Conservation (phyloP, 768 basidiomycete genomes). For the Cantharellus anzutake region DNA sequence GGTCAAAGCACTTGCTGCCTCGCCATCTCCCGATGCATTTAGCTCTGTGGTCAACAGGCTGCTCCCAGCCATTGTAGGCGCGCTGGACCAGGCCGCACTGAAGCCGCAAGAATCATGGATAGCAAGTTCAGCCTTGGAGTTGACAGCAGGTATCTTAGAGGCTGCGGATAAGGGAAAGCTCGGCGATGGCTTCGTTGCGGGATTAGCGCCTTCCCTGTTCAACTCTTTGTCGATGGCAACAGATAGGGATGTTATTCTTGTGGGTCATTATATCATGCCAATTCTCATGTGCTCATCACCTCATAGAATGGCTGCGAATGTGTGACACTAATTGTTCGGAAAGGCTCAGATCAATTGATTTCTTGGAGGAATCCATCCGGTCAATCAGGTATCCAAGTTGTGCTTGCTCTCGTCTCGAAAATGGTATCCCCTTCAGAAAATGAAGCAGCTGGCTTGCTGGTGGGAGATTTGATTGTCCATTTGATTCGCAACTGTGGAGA, state of each 20-base stretch:
- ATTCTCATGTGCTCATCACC: background rate
- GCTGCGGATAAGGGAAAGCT: conserved; percentile 41
- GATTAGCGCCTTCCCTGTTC: conserved; percentile 60
- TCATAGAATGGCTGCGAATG: conserved; percentile 61
- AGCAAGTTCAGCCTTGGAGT: conserved; percentile 63
- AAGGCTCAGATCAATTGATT: conserved; percentile 66
- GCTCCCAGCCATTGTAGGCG: conserved; percentile 49
- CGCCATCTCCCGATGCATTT: conserved; percentile 41
- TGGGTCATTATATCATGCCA: conserved; percentile 9
- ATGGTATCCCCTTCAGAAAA: conserved; percentile 56
- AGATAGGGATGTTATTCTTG: conserved; percentile 54
- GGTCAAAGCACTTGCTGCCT: conserved; percentile 45
- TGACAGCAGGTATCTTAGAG: conserved; percentile 49
- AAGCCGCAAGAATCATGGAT: conserved; percentile 52
- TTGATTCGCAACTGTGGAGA: conserved; percentile 70
- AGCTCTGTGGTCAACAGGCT: conserved; percentile 52
- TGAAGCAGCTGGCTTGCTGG: conserved; percentile 81
- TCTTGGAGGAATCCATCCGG: conserved; percentile 51
- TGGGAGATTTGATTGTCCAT: conserved; percentile 91
- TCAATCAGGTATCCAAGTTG: conserved; percentile 54
- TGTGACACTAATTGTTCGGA: conserved; percentile 69
- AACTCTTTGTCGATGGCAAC: conserved; percentile 46
- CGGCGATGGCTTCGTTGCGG: conserved; percentile 63
- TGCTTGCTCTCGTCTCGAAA: conserved; percentile 57
- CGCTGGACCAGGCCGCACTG: conserved; percentile 32